Evolutionary conservation across 768 basidiomycete species (phyloP).

Genomic region (Serendipita indica): DNA sequence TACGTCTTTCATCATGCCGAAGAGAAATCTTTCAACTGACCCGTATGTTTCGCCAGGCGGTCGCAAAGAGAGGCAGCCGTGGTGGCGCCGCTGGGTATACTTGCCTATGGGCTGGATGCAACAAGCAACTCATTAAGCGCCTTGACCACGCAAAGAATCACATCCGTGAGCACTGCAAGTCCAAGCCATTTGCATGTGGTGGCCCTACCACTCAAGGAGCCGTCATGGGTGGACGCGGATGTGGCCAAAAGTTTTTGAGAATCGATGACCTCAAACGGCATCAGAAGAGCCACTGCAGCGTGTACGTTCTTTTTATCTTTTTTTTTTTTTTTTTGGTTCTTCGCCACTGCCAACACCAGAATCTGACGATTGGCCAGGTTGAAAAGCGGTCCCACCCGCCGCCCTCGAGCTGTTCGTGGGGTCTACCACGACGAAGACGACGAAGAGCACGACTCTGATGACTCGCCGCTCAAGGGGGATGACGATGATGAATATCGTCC

Average conservation of each 20-base stretch:
- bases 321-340: background rate
- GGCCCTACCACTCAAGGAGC: background rate
- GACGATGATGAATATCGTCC: slow-evolving; percentile 8
- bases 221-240: background rate
- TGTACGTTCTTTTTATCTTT: background rate
- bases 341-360: too few relatives aligned
- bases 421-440: background rate
- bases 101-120: slow-evolving; percentile 1
- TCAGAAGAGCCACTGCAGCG: slow-evolving; percentile 8
- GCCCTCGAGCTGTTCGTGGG: slow-evolving; percentile 1
- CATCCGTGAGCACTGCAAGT: slow-evolving; percentile 1
- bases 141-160: background rate
- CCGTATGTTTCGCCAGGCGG: background rate
- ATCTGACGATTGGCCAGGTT: background rate
- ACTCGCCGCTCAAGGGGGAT: background rate
- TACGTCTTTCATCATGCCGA: background rate
- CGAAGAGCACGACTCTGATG: background rate
- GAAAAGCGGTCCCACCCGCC: background rate
- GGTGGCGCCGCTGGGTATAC: background rate
- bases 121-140: slow-evolving; percentile 1
- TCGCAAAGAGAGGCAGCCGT: background rate
- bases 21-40: background rate
- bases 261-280: slow-evolving; percentile 7
- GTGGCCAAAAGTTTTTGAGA: background rate
- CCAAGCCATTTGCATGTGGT: slow-evolving; percentile 1